A percentile compares a stretch with the other conserved stretches of the same genome.
These are phyloP conservation scores for Xanthoconium purpureum DNA, from an alignment of 768 basidiomycete species.

Conservation along the genomic window DNA sequence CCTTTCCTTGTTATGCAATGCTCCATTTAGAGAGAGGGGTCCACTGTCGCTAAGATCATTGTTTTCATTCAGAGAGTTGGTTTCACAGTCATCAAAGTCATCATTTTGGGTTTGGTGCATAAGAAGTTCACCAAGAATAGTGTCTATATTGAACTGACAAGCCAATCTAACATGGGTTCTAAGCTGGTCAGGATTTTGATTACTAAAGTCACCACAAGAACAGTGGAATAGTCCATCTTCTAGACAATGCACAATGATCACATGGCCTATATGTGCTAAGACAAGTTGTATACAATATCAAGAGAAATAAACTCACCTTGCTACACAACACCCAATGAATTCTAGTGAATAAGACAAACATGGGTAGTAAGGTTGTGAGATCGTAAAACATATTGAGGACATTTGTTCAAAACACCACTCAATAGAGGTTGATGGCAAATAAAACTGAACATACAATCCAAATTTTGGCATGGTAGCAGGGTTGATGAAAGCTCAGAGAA, in stretches of 20 bases:
- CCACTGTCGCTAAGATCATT: too few relatives aligned
- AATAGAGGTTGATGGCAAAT: too few relatives aligned
- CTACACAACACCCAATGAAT: background rate
- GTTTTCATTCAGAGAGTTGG: too few relatives aligned
- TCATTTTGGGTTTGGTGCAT: background rate
- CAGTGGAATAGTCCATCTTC: background rate
- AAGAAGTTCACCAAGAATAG: too few relatives aligned
- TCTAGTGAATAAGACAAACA: too few relatives aligned
- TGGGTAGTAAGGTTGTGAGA: background rate
- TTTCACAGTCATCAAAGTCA: background rate
- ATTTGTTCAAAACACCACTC: background rate
- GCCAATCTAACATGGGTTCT: background rate
- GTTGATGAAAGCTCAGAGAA: too few relatives aligned
- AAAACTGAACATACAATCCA: too few relatives aligned
- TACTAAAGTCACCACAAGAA: background rate
- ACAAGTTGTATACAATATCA: background rate
- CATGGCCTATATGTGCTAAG: background rate
- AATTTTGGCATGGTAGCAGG: too few relatives aligned
- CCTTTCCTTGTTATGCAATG: too few relatives aligned
- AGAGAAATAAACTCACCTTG: background rate
- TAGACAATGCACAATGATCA: background rate
- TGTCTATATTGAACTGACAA: background rate
- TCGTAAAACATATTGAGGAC: background rate
- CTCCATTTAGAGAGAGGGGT: too few relatives aligned
- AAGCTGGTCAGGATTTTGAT: background rate